Evolutionary conservation across 2,329 filamentous ascomycete species (phyloP).

Genomic region (Phialophora verrucosa): DNA sequence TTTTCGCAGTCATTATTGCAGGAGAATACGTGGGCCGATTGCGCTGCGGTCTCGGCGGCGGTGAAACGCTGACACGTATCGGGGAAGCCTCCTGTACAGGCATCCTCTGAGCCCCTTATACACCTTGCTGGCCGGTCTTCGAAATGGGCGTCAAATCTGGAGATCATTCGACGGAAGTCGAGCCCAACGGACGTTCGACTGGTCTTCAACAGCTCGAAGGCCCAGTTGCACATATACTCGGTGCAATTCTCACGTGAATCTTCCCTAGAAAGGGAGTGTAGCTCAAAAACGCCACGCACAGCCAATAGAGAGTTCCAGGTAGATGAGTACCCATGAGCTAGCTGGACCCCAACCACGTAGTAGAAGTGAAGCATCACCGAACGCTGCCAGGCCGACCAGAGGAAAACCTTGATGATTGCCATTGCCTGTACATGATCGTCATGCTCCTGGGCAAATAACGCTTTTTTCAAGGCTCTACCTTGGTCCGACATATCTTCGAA

Average conservation of each 20-base stretch:
- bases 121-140: not conserved
- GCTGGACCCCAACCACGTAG: slow-evolving; percentile 13
- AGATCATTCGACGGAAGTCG: slow-evolving; percentile 14
- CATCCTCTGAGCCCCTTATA: not conserved
- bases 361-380: slow-evolving; percentile 20
- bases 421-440: slow-evolving; percentile 10
- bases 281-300: slow-evolving; percentile 4
- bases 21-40: not conserved
- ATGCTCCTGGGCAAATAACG: slow-evolving; percentile 1
- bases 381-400: slow-evolving; percentile 15
- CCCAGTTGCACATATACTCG: slow-evolving; percentile 14
- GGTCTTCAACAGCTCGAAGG: slow-evolving; percentile 12
- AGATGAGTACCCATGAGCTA: slow-evolving; percentile 9
- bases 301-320: slow-evolving; percentile 13
- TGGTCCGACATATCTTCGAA: slow-evolving; percentile 10
- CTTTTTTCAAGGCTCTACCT: slow-evolving; percentile 8
- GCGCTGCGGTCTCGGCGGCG: slow-evolving; percentile 10
- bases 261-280: slow-evolving; percentile 3
- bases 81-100: slow-evolving; percentile 7
- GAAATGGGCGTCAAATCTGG: slow-evolving; percentile 11
- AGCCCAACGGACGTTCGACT: slow-evolving; percentile 15
- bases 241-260: slow-evolving; percentile 9
- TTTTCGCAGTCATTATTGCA: not conserved
- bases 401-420: slow-evolving; percentile 14
- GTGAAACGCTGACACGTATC: slow-evolving; percentile 15